Evolutionary conservation across 257 asterid genomes (phyloP), one percentile per base, ranked within the genome.

Genomic region (Paraleonurus japonicus): DNA sequence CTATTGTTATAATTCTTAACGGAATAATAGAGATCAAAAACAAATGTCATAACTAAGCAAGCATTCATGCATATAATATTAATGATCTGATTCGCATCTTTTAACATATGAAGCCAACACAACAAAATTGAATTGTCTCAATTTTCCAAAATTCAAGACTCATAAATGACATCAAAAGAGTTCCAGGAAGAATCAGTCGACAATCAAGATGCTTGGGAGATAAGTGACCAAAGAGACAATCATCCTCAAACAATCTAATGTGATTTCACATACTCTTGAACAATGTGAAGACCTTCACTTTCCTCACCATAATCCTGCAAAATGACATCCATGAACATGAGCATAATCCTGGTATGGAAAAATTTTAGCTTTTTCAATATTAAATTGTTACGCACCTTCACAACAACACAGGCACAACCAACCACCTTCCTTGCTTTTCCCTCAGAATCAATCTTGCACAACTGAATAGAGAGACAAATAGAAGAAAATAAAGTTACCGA

Each of bases 361-460:
- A 77, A 6, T 22, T 5, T 26, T 15, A 10, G 7, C 4, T 24
- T 7, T 32, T 20, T n/a, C 43, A 74, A n/a, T 4, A 13, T 7
- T 11, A 0, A 43, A 27, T 13, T 19, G 5, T 45, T 0, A 10
- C 66, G 0, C 67, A 89, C 96, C 92, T 89, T 83, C 72, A 89
- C 95, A 13, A 89, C 96, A 45, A 84, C 88, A 30, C 95, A 86
- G 51, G 85, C 55, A 24, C 90, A 85, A 2, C 97, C 96, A 16
- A 84, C 92, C 9, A 87, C 90, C 83, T 87, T 87, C 89, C 93
- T 83, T 10, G 96, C 95, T 71, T 89, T 89, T 5, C 95, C 96
- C 75, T 85, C 97, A 0, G 93, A 79, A 58, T 92, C 95, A 2
- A 92, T 89, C 84, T 87, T 86, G 75, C 97, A 86, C 5, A 87